Evolutionary conservation across 2,329 filamentous ascomycete genomes (phyloP).

Genomic region (Mycosphaerella sp.): DNA sequence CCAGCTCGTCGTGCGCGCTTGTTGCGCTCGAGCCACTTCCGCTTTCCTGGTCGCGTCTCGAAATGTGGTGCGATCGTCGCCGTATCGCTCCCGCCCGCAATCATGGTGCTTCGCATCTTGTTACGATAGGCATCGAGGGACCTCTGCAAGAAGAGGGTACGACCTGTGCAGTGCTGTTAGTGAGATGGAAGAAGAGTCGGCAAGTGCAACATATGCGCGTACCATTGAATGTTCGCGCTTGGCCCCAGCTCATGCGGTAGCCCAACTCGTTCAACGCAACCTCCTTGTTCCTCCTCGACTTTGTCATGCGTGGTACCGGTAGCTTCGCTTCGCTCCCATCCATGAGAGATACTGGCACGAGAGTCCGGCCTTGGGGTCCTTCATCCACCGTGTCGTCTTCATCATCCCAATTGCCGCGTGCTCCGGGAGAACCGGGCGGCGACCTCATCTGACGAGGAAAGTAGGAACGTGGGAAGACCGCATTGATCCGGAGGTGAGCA

Average conservation of each 20-base stretch:
- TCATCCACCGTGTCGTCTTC: slow-evolving; percentile 53
- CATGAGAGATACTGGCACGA: slow-evolving; percentile 44
- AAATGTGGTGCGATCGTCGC: slow-evolving; percentile 72
- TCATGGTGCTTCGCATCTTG: slow-evolving; percentile 78
- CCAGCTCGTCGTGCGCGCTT: slow-evolving; percentile 31
- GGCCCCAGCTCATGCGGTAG: slow-evolving; percentile 93
- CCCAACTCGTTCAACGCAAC: slow-evolving; percentile 88
- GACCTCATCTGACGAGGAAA: slow-evolving; percentile 91
- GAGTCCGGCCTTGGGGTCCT: slow-evolving; percentile 41
- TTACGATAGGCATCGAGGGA: slow-evolving; percentile 89
- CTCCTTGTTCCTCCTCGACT: slow-evolving; percentile 67
- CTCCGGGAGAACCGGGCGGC: slow-evolving; percentile 67
- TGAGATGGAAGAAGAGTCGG: neutral
- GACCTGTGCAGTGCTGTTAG: slow-evolving; percentile 9
- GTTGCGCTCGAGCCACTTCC: slow-evolving; percentile 47
- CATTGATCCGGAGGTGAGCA: slow-evolving; percentile 83
- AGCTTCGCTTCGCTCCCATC: slow-evolving; percentile 70
- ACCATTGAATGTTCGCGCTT: slow-evolving; percentile 84
- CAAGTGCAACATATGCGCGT: slow-evolving; percentile 8
- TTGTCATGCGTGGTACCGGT: slow-evolving; percentile 66
- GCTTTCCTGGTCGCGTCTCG: slow-evolving; percentile 81
- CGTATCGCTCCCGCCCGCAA: slow-evolving; percentile 69
- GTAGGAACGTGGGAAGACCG: slow-evolving; percentile 85
- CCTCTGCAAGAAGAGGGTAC: slow-evolving; percentile 21
- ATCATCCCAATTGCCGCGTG: slow-evolving; percentile 67